Evolutionary conservation across 257 asterid species (phyloP), one percentile per base, ranked within the genome.

Genomic region (Nicotiana benthamiana): DNA sequence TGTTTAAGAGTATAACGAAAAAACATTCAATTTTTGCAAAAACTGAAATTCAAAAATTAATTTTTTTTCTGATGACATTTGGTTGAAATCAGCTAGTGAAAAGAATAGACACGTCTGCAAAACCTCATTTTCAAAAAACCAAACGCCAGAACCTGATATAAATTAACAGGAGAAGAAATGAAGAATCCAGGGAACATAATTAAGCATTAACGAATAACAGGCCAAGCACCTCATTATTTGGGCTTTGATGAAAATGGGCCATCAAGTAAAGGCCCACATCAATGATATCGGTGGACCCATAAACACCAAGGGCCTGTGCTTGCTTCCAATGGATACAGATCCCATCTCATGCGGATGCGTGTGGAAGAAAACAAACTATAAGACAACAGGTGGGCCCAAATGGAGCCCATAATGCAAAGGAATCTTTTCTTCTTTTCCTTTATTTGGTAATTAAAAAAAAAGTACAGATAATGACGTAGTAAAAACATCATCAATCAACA

Each of bases 381-480:
- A 43, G 59, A 43, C 36, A 22, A 70, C 3, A 12, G 5, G 68
- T 26, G 18, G 34, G 10, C 15, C 11, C 5, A 60, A 6, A 2
- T 1, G 77, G 77, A 53, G 22, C 59, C 77, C 60, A 24, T 3
- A 13, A 46, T 7, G 78, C 24, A 46, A 24, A 72, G 57, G 78
- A 72, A 72, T 72, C 78, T 72, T 72, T 46, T 46, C 15, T 12
- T 26, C 8, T 13, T 70, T 70, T 70, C 15, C 77, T 72, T 46
- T 48, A 46, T 72, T 72, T 72, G 22, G 61, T 46, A 46, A 54
- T 68, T 68, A 24, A 70, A 22, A 32, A 16, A 36, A 48, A 40
- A 32, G 12, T 1, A 30, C 20, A 28, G 7, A 52, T 61, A 74
- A 18, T 83, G 85, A 83, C 82, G 75, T 51, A 17, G 60, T 83